Base-by-base conservation (phyloP, 331 rosid genomes). In the Quercus phellos region DNA sequence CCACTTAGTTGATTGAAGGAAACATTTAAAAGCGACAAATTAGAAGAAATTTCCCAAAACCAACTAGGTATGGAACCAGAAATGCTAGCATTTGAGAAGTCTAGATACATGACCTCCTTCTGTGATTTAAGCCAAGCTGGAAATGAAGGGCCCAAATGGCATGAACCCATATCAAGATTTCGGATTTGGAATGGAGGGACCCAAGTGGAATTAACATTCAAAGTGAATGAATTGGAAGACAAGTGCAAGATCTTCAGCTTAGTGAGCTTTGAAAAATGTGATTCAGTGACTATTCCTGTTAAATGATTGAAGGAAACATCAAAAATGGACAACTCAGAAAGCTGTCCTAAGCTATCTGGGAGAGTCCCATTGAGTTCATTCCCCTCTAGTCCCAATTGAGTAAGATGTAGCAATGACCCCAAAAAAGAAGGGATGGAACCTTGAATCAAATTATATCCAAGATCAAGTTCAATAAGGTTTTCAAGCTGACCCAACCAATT, bases 221-320 rank as follows among this genome's bases (percentile, higher is more conserved):
- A 10, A 18, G 24, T 60, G 14, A 89, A 69, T 42, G 85, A 85
- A 79, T 83, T 89, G 22, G 76, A 83, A 18, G 84, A 78, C 38
- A 89, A 35, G 1, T 0, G 0, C 38, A 85, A 42, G n/a, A 4
- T 0, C 17, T 21, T 34, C 58, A 87, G 12, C 56, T 79, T 77
- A 6, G 42, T 55, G 12, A 75, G 73, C 42, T 76, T 75, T 10
- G 24, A 75, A 76, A 89, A 86, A 68, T 84, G 86, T 43, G 55
- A 34, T 72, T 86, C 81, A 26, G 76, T 69, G 24, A 86, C 35
- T 42, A 50, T 18, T 9, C 89, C 88, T 10, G 69, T 46, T 68
- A 89, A 74, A 1, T 80, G 84, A 67, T 86, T 89, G 78, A 5
- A 84, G 24, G 89, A 84, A 75, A 86, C 84, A 82, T 86, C 82